Base-by-base conservation (phyloP, 257 asterid species). In the Solanum okadae region DNA sequence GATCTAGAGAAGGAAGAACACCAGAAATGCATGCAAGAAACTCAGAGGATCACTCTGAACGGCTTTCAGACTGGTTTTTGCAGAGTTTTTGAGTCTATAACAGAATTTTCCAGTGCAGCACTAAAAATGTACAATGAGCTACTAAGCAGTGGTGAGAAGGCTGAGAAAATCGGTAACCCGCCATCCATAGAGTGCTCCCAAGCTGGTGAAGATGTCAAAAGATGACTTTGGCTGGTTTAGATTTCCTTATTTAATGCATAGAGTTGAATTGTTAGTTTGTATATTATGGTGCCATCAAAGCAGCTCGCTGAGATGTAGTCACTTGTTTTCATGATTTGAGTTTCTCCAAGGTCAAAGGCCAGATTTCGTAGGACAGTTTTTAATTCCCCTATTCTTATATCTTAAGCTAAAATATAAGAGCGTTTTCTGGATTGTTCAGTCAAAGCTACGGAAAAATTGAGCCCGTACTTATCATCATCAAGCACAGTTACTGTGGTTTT, bases 21-120 rank as follows among this genome's bases (percentile, higher is more conserved):
- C 90, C 94, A 89, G 3, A 90, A 83, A n/a, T 90, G 91, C 87
- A 91, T 95, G 95, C 93, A 90, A 81, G 96, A 95, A 93, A 96
- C 98, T 11, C 94, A 93, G 90, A 93, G 93, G 92, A 91, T 93
- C 82, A 93, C 97, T 0, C 79, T 96, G 65, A 94, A 90, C 34
- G 98, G 98, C 44, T 93, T 97, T n/a, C 98, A 94, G 93, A 92
- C 96, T 4, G 98, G 98, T 44, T 95, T 97, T 87, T 90, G 94
- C 77, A 75, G 96, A 91, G 97, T 94, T 85, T 97, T 96, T 5
- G 99, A 95, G 88, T 90, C 97, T 6, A 87, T 93, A 92, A 86
- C 93, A 5, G 98, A 97, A 35, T 96, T 95, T 85, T 95, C 98
- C n/a, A 91, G 90, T 65, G 94, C 93, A n/a, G 91, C 95, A 56